A percentile compares a stretch with the other conserved stretches of the same genome.
These are phyloP conservation scores for Cephalotrichum gorgonifer DNA, from an alignment of 2,329 filamentous ascomycete genomes.

Conservation along the genomic window DNA sequence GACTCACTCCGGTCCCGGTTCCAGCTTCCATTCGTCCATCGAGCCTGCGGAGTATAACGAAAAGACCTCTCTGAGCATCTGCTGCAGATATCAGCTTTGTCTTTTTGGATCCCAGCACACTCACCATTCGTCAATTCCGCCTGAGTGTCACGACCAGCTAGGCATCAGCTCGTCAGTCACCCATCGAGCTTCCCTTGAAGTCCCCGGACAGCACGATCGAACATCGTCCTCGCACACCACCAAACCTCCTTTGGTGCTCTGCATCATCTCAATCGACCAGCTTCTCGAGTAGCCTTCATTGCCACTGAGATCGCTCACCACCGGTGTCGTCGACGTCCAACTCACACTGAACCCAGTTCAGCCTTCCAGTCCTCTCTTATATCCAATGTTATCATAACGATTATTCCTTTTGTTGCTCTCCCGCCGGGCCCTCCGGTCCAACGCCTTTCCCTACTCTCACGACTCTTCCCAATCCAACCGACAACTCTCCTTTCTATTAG, in stretches of 20 bases:
- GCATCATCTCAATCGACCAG: too few species aligned
- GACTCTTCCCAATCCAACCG: slow-evolving; percentile 8
- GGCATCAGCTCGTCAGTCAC: not conserved
- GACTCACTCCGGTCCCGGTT: not conserved
- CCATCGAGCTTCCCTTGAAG: not conserved
- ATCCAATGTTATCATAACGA: slow-evolving; percentile 33
- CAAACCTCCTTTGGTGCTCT: too few species aligned
- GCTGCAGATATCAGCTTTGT: not conserved
- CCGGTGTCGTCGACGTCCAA: slow-evolving; percentile 4
- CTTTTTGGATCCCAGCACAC: not conserved
- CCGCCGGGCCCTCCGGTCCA: slow-evolving; percentile 16
- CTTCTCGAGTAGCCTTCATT: not conserved
- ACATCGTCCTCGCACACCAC: not conserved
- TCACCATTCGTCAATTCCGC: not conserved
- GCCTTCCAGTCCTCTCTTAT: not conserved
- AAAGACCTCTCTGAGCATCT: not conserved
- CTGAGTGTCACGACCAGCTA: not conserved
- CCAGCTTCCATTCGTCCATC: not conserved
- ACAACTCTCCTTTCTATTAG: slow-evolving; percentile 8
- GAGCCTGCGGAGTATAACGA: not conserved
- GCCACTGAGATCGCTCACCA: not conserved
- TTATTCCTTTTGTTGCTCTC: slow-evolving; percentile 20
- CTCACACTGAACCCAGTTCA: not conserved
- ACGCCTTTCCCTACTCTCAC: slow-evolving; percentile 10
- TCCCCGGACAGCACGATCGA: not conserved